Conservation (phyloP, 345 rosid genomes). For the Populus tremula region DNA sequence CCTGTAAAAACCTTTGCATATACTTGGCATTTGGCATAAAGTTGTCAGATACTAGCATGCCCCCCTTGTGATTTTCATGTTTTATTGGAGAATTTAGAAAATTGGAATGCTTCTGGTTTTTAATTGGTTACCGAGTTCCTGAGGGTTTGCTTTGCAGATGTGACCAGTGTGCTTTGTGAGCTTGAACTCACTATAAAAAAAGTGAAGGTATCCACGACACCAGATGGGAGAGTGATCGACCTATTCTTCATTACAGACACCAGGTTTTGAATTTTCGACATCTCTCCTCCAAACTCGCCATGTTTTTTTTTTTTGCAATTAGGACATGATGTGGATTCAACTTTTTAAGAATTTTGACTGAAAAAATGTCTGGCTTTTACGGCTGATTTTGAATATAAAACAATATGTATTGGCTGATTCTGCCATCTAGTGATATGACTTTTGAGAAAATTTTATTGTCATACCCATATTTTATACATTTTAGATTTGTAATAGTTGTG, state of each 20-base stretch:
- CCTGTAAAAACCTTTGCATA: neutral
- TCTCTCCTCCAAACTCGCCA: neutral
- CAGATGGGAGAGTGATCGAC: conserved; percentile 92
- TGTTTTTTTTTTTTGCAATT: neutral
- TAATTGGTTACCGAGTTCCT: conserved; percentile 13
- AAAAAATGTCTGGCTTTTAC: too few relatives aligned
- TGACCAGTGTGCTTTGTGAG: conserved; percentile 71
- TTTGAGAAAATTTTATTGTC: neutral
- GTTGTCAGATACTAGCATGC: neutral
- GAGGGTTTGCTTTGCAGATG: conserved; percentile 49
- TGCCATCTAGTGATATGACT: too few relatives aligned
- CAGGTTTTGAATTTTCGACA: conserved; percentile 46
- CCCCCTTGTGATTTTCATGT: neutral
- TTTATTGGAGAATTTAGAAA: conserved; percentile 13
- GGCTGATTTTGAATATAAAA: too few relatives aligned
- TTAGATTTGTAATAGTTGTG: neutral
- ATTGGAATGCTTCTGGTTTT: conserved; percentile 2
- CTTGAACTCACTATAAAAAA: conserved; percentile 84
- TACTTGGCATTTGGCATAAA: neutral
- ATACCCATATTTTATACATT: neutral
- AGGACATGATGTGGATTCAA: too few relatives aligned
- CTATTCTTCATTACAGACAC: conserved; percentile 87
- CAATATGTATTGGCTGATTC: too few relatives aligned
- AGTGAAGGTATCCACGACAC: conserved; percentile 95
- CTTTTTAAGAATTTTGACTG: too few relatives aligned